These are phyloP conservation scores for Aspergillus calidoustus DNA, from an alignment of 2,329 filamentous ascomycete species.

Conservation along the genomic window DNA sequence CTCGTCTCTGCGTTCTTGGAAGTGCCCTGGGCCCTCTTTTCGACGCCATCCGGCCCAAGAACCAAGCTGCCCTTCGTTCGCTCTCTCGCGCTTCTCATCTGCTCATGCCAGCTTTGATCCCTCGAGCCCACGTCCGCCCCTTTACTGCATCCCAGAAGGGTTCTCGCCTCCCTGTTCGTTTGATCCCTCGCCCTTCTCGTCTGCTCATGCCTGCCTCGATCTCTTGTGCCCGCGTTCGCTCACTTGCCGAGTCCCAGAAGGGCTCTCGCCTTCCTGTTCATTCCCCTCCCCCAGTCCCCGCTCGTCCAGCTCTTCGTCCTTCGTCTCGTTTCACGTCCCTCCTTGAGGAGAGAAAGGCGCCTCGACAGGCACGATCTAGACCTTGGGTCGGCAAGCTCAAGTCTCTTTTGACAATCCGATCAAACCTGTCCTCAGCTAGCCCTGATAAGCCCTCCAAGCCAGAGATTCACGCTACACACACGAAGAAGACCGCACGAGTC, in stretches of 20 bases:
- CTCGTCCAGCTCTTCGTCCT: neutral
- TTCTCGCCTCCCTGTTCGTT: conserved; percentile 26
- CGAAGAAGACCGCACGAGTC: conserved; percentile 18
- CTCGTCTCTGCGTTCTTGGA: conserved; percentile 27
- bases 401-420: conserved; percentile 12
- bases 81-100: conserved; percentile 16
- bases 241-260: conserved; percentile 18
- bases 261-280: conserved; percentile 26
- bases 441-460: conserved; percentile 2
- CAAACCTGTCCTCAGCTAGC: conserved; percentile 16
- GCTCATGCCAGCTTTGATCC: conserved; percentile 17
- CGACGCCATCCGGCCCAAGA: conserved; percentile 17
- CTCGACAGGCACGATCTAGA: conserved; percentile 21
- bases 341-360: conserved; percentile 20
- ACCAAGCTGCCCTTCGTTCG: conserved; percentile 14
- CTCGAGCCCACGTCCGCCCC: conserved; percentile 19
- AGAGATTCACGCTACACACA: conserved; percentile 7
- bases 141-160: conserved; percentile 19
- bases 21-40: conserved; percentile 6
- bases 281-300: conserved; percentile 9
- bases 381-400: conserved; percentile 16
- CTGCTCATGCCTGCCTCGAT: conserved; percentile 18
- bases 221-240: conserved; percentile 18
- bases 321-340: conserved; percentile 11
- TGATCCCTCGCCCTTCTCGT: conserved; percentile 9